Evolutionary conservation across 2,329 filamentous ascomycete genomes (phyloP).

Genomic region (Pseudonectria foliicola): DNA sequence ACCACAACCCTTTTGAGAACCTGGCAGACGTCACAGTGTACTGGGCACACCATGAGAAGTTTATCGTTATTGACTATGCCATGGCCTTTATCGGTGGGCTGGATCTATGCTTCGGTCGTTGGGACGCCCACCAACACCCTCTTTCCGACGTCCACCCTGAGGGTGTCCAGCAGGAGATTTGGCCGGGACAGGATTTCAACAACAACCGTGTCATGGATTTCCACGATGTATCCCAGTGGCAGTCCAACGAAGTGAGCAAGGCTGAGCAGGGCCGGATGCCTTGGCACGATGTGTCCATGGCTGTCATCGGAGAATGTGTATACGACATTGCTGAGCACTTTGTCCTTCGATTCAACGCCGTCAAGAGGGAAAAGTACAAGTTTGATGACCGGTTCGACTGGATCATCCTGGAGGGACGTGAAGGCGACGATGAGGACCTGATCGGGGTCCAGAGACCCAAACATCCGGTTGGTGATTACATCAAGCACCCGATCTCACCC

Average conservation of each 20-base stretch:
- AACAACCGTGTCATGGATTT: conserved; percentile 98
- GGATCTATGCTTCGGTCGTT: conserved; percentile 91
- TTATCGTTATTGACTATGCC: conserved; percentile 87
- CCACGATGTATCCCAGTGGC: conserved; percentile 84
- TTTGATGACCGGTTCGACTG: conserved; percentile 77
- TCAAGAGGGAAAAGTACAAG: conserved; percentile 98
- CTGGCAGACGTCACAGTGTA: conserved; percentile 95
- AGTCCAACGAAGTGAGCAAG: conserved; percentile 86
- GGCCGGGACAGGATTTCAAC: conserved; percentile 96
- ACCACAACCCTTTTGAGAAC: conserved; percentile 92
- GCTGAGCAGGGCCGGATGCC: conserved; percentile 92
- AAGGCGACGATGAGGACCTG: conserved; percentile 74
- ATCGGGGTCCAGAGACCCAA: conserved; percentile 83
- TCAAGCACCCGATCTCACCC: conserved; percentile 69
- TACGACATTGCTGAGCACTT: conserved; percentile 97
- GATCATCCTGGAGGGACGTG: conserved; percentile 70
- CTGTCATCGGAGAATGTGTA: conserved; percentile 78
- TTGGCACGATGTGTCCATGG: conserved; percentile 96
- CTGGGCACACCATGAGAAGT: conserved; percentile 98
- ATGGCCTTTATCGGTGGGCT: conserved; percentile 90
- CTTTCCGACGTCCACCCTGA: conserved; percentile 83
- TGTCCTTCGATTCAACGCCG: conserved; percentile 89
- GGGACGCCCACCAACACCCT: conserved; percentile 81
- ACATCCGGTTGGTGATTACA: conserved; percentile 81
- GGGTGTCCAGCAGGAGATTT: conserved; percentile 75